These are phyloP conservation scores for Botrytis pseudocinerea DNA, from an alignment of 2,329 filamentous ascomycete species.

Conservation along the genomic window DNA sequence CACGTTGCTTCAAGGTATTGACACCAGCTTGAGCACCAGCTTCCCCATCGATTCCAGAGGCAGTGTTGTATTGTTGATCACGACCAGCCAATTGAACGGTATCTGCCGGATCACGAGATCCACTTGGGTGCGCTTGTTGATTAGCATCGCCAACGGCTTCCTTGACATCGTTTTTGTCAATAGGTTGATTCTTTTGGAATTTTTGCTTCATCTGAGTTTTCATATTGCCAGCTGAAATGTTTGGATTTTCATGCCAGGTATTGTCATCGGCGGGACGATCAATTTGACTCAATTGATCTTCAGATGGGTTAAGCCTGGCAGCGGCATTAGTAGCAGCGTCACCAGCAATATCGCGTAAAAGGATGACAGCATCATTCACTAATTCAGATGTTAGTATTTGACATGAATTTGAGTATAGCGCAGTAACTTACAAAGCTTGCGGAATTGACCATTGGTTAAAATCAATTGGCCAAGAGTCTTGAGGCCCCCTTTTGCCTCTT, in stretches of 20 bases:
- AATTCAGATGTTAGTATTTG: conserved; percentile 29
- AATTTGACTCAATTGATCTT: conserved; percentile 74
- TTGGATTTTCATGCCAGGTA: conserved; percentile 86
- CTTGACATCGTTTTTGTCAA: conserved; percentile 57
- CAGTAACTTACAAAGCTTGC: conserved; percentile 32
- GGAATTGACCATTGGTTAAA: conserved; percentile 84
- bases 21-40: conserved; percentile 45
- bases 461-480: conserved; percentile 85
- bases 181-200: conserved; percentile 56
- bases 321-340: conserved; percentile 84
- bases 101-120: conserved; percentile 55
- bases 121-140: conserved; percentile 56
- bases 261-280: conserved; percentile 87
- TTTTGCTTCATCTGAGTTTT: conserved; percentile 65
- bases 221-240: conserved; percentile 68
- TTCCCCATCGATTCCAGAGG: conserved; percentile 53
- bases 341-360: conserved; percentile 87
- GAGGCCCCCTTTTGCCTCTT: conserved; percentile 80
- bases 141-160: conserved; percentile 59
- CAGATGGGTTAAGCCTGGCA: conserved; percentile 69
- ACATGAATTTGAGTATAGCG: background rate
- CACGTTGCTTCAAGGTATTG: conserved; percentile 53
- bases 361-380: conserved; percentile 76
- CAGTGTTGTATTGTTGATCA: conserved; percentile 47
- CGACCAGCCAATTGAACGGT: conserved; percentile 51